Conservation (phyloP, 768 basidiomycete genomes). For the Lactarius evosmus region DNA sequence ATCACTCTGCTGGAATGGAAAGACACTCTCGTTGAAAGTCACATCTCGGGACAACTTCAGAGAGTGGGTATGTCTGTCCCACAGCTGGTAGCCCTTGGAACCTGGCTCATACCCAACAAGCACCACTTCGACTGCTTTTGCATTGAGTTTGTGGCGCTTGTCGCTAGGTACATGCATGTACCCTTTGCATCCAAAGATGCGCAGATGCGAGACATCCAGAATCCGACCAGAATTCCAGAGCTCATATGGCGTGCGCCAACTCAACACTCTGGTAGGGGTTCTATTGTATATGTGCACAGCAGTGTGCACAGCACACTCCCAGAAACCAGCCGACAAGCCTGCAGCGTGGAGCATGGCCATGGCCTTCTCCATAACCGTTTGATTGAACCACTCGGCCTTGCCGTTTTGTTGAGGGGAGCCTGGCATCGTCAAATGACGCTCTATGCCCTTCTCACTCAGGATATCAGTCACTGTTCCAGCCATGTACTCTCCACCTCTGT, state of each 20-base stretch:
- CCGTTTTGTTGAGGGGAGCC: slow-evolving; percentile 47
- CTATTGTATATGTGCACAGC: slow-evolving; percentile 40
- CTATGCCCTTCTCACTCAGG: slow-evolving; percentile 39
- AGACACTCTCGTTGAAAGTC: neutral
- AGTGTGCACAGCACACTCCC: slow-evolving; percentile 40
- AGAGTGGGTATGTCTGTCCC: neutral
- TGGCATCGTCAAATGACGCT: slow-evolving; percentile 39
- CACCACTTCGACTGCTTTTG: neutral
- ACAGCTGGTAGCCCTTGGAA: slow-evolving; percentile 22
- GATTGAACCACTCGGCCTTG: slow-evolving; percentile 41
- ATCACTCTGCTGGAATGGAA: too few species aligned
- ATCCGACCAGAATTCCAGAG: neutral
- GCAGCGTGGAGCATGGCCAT: slow-evolving; percentile 38
- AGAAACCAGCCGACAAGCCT: slow-evolving; percentile 38
- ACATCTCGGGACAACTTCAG: too few species aligned
- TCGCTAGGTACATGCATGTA: slow-evolving; percentile 12
- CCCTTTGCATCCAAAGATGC: slow-evolving; percentile 16
- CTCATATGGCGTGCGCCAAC: slow-evolving; percentile 30
- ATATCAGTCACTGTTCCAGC: slow-evolving; percentile 36
- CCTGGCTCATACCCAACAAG: slow-evolving; percentile 6
- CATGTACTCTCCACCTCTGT: slow-evolving; percentile 26
- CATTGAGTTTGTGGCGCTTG: neutral
- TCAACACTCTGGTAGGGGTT: slow-evolving; percentile 32
- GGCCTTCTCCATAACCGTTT: slow-evolving; percentile 36
- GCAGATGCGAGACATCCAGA: slow-evolving; percentile 20